Evolutionary conservation across 345 rosid genomes (phyloP).

Genomic region (Eutrema yunnanense): DNA sequence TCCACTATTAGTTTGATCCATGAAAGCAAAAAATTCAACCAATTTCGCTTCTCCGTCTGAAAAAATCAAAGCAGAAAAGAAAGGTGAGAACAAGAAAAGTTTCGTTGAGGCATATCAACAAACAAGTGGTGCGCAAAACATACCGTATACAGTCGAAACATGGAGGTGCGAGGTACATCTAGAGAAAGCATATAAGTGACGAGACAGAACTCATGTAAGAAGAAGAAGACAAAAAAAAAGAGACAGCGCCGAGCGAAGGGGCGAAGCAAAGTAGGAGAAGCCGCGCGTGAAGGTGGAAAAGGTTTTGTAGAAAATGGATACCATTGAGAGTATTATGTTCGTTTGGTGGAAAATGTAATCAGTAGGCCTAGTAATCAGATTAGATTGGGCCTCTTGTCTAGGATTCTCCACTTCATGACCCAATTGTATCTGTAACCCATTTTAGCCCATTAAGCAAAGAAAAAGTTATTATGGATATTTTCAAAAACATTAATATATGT

Average conservation of each 20-base stretch:
- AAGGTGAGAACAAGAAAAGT: not conserved
- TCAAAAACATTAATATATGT: too few relatives aligned
- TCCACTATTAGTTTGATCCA: not conserved
- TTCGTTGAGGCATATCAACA: conserved; percentile 14
- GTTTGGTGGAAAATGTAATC: not conserved
- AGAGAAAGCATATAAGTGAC: not conserved
- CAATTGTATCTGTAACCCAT: not conserved
- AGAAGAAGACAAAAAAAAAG: not conserved
- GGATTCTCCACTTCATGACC: not conserved
- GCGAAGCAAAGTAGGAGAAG: not conserved
- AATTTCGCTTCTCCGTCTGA: conserved; percentile 8
- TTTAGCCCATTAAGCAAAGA: not conserved
- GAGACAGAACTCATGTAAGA: not conserved
- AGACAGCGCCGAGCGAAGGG: not conserved
- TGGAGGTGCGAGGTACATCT: not conserved
- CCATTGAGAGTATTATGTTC: not conserved
- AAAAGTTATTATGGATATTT: too few relatives aligned
- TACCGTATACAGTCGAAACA: not conserved
- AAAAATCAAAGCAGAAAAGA: not conserved
- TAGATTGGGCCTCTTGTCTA: not conserved
- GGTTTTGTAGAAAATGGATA: not conserved
- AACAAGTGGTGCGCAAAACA: conserved; percentile 18
- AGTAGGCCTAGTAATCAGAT: not conserved
- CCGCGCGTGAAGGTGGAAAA: conserved; percentile 11
- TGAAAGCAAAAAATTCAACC: not conserved